Percentiles rank a stretch among this genome's conserved stretches.
Conservation (phyloP, 2,329 filamentous ascomycete genomes). For the Dothideomycetes sp. region DNA sequence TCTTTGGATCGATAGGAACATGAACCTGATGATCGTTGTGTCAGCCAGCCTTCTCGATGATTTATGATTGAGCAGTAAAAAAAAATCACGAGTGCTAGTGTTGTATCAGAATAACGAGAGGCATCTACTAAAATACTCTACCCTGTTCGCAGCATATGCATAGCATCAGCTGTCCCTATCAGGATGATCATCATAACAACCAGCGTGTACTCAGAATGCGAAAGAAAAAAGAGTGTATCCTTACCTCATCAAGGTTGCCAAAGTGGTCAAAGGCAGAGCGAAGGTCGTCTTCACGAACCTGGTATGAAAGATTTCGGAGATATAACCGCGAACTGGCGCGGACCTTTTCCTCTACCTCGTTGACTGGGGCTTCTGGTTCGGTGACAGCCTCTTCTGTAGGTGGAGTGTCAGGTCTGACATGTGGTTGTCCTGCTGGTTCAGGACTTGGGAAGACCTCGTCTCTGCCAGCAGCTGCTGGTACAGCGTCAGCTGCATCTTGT, state of each 20-base stretch:
- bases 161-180: slow-evolving; percentile 99
- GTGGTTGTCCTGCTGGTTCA: slow-evolving; percentile 11
- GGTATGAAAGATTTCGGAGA: slow-evolving; percentile 79
- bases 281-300: slow-evolving; percentile 67
- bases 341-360: slow-evolving; percentile 43
- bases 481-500: slow-evolving; percentile 3
- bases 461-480: background rate
- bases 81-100: background rate
- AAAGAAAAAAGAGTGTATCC: slow-evolving; percentile 29
- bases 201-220: slow-evolving; percentile 9
- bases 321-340: slow-evolving; percentile 70
- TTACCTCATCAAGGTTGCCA: slow-evolving; percentile 80
- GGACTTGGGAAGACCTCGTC: too few relatives aligned
- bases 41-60: slow-evolving; percentile 12
- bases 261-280: slow-evolving; percentile 61
- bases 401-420: slow-evolving; percentile 2
- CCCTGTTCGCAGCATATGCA: slow-evolving; percentile 83
- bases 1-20: slow-evolving; percentile 61
- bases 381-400: slow-evolving; percentile 25
- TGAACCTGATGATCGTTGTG: slow-evolving; percentile 59
- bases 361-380: slow-evolving; percentile 20
- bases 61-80: slow-evolving; percentile 1
- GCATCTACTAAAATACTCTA: slow-evolving; percentile 99
- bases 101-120: slow-evolving; percentile 73
- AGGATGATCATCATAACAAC: slow-evolving; percentile 77